Base-by-base conservation (phyloP, 768 basidiomycete genomes). In the Hebeloma cylindrosporum region DNA sequence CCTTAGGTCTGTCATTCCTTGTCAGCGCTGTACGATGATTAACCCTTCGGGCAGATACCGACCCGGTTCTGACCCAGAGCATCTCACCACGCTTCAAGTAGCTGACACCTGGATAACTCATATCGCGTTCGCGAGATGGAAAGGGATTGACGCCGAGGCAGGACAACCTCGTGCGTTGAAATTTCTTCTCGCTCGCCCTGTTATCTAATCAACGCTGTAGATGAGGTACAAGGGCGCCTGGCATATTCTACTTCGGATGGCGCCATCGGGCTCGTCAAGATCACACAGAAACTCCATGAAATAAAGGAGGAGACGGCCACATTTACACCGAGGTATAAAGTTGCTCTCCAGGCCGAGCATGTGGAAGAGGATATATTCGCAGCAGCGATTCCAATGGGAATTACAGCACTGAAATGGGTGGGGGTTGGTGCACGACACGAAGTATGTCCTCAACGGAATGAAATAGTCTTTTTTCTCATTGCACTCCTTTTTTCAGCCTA, bases 51-150 rank as follows among this genome's bases (percentile, higher is more conserved):
- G 1, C 33, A 61, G 59, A 43, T 53, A 57, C 39, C 28, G 47
- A 52, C 17, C 50, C 36, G 17, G 54, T 66, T 34, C 60, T n/a
- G 17, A 45, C 11, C 51, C 54, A 8, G 50, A 67, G 29, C 60
- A 66, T 50, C 58, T 78, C 4, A 58, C 64, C 22, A 69, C 70
- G 6, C 45, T 79, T 13, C 49, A 61, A 3, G 67, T 86, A 9
- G 58, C 73, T 23, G 70, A 83, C 18, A 69, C 70, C 34, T 90
- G 87, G 87, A 66, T 90, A 7, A 81, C 75, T 3, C 73, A 79
- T 50, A 55, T 85, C 11, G 70, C 79, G 0, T 80, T 82, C 66
- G 78, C 83, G 4, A 58, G 70, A 10, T 89, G 86, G 85, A 59
- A 49, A 7, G 29, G 57, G 30, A 50, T 57, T 1, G 57, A 63